Percentiles rank a stretch among this genome's conserved stretches.
Conservation (phyloP, 768 basidiomycete genomes). For the Suillus luteus region DNA sequence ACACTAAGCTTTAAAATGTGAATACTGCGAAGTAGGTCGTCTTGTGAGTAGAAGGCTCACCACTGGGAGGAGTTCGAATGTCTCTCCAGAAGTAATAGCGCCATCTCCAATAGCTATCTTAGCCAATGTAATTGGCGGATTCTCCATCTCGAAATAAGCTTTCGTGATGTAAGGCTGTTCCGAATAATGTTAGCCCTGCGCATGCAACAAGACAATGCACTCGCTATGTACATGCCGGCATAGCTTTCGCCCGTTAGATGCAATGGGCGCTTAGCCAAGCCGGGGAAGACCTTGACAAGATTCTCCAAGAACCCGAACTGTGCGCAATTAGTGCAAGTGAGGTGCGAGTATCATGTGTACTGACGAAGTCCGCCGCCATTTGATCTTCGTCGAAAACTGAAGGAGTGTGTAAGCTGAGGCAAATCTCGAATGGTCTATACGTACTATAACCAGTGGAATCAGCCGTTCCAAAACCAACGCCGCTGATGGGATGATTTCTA, state of each 20-base stretch:
- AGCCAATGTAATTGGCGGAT: slow-evolving; percentile 67
- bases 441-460: slow-evolving; percentile 62
- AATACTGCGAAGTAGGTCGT: slow-evolving; percentile 3
- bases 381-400: slow-evolving; percentile 64
- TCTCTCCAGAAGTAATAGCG: slow-evolving; percentile 50
- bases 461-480: slow-evolving; percentile 64
- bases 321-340: slow-evolving; percentile 6
- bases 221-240: slow-evolving; percentile 69
- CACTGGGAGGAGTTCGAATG: slow-evolving; percentile 56
- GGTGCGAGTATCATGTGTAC: slow-evolving; percentile 22
- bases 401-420: neutral
- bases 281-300: slow-evolving; percentile 74
- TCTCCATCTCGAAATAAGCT: slow-evolving; percentile 60
- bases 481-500: slow-evolving; percentile 36
- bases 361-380: slow-evolving; percentile 53
- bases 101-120: slow-evolving; percentile 76
- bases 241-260: slow-evolving; percentile 75
- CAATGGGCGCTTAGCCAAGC: slow-evolving; percentile 64
- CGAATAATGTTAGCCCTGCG: neutral
- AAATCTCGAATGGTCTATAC: slow-evolving; percentile 18
- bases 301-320: slow-evolving; percentile 75
- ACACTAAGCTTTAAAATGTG: slow-evolving; percentile 45
- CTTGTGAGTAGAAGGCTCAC: slow-evolving; percentile 36
- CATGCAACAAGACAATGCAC: slow-evolving; percentile 20
- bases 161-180: slow-evolving; percentile 74